These are phyloP conservation scores for Oehlia diaphana DNA, from an alignment of 192 early-diverging fungal genomes.

Conservation along the genomic window DNA sequence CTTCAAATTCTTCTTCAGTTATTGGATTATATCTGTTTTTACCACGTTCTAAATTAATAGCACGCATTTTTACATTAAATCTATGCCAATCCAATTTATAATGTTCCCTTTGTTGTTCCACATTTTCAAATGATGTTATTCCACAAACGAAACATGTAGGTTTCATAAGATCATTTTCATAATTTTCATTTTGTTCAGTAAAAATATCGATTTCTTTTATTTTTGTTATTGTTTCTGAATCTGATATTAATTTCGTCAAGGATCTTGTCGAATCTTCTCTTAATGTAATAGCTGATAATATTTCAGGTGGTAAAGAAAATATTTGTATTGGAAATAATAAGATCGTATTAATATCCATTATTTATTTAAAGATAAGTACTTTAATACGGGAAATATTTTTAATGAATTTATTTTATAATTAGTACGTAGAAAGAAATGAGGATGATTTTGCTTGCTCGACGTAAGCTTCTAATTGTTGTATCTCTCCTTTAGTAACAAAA, in stretches of 20 bases:
- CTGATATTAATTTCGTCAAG: neutral
- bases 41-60: slow-evolving; percentile 31
- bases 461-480: too few relatives aligned
- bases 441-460: too few relatives aligned
- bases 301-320: slow-evolving; percentile 7
- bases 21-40: slow-evolving; percentile 34
- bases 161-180: slow-evolving; percentile 18
- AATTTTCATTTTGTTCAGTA: neutral
- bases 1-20: slow-evolving; percentile 49
- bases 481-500: too few relatives aligned
- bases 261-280: neutral
- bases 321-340: neutral
- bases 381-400: too few relatives aligned
- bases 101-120: slow-evolving; percentile 48
- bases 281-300: neutral
- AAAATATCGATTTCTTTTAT: neutral
- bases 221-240: neutral
- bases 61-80: slow-evolving; percentile 55
- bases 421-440: too few relatives aligned
- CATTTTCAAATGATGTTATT: slow-evolving; percentile 32
- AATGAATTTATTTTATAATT: too few relatives aligned
- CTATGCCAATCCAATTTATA: slow-evolving; percentile 57
- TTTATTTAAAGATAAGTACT: neutral
- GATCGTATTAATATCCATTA: neutral
- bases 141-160: slow-evolving; percentile 50